Evolutionary conservation across 1,284 basidiomycete species (phyloP).

Genomic region (Mycena citricolor): DNA sequence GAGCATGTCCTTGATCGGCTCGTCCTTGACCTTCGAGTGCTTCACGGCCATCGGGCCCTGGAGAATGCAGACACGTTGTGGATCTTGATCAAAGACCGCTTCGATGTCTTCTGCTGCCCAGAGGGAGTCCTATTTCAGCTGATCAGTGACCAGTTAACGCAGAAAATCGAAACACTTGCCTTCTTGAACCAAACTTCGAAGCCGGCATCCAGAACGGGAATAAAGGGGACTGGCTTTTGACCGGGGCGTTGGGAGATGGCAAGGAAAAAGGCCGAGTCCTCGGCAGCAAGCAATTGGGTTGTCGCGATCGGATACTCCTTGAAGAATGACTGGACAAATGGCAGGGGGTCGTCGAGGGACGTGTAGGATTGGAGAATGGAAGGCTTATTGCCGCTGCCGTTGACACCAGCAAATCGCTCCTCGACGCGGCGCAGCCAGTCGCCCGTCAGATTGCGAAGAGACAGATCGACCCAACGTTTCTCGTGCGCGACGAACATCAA

Average conservation of each 20-base stretch:
- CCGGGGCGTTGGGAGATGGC: slow-evolving; percentile 92
- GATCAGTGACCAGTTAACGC: slow-evolving; percentile 22
- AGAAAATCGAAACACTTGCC: slow-evolving; percentile 42
- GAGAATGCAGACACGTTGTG: slow-evolving; percentile 95
- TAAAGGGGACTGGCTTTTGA: slow-evolving; percentile 98
- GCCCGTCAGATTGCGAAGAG: slow-evolving; percentile 92
- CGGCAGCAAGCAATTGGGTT: slow-evolving; percentile 87
- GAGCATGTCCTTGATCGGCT: slow-evolving; percentile 90
- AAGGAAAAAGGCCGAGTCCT: slow-evolving; percentile 95
- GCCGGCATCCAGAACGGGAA: slow-evolving; percentile 90
- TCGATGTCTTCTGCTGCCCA: slow-evolving; percentile 99
- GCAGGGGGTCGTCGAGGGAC: slow-evolving; percentile 79
- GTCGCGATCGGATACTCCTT: slow-evolving; percentile 79
- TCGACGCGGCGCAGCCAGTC: slow-evolving; percentile 97
- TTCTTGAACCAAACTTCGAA: slow-evolving; percentile 99
- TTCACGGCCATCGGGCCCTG: slow-evolving; percentile 96
- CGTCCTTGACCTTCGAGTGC: slow-evolving; percentile 85
- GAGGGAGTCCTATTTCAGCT: slow-evolving; percentile 76
- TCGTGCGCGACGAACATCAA: slow-evolving; percentile 94
- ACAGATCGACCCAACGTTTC: slow-evolving; percentile 91
- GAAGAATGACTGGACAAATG: slow-evolving; percentile 86
- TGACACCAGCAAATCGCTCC: slow-evolving; percentile 95
- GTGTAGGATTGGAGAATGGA: slow-evolving; percentile 90
- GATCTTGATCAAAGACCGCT: slow-evolving; percentile 97
- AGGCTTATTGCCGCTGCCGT: slow-evolving; percentile 72